Percentiles rank a stretch among this genome's conserved stretches.
Evolutionary conservation across 2,329 filamentous ascomycete species (phyloP).

Genomic region (Calcarisporium arbuscula): DNA sequence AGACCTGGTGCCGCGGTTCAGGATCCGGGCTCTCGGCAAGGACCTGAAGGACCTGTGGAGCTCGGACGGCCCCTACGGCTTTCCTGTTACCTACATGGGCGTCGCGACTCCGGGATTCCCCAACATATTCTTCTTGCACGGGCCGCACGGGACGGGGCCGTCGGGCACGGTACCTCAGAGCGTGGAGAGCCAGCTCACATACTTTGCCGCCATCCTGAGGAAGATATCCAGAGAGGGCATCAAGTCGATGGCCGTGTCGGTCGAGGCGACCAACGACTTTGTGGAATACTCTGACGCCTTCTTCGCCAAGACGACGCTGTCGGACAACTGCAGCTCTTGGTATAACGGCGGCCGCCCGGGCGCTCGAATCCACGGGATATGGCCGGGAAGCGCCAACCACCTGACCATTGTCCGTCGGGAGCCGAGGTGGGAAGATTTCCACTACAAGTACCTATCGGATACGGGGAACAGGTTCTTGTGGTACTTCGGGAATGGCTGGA

Average conservation of each 20-base stretch:
- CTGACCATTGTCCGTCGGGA: conserved; percentile 49
- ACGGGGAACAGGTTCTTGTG: conserved; percentile 49
- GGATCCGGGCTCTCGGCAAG: conserved; percentile 47
- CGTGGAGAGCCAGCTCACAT: conserved; percentile 59
- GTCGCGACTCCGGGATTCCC: conserved; percentile 58
- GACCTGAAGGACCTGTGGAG: conserved; percentile 53
- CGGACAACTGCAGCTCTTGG: conserved; percentile 63
- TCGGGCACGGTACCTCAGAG: conserved; percentile 62
- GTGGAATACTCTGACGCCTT: conserved; percentile 52
- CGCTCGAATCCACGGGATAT: conserved; percentile 59
- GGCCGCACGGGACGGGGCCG: conserved; percentile 52
- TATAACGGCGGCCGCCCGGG: conserved; percentile 62
- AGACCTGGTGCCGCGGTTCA: conserved; percentile 52
- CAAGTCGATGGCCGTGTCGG: conserved; percentile 50
- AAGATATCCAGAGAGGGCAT: conserved; percentile 63
- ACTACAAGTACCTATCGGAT: conserved; percentile 38
- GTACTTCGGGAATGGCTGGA: conserved; percentile 64
- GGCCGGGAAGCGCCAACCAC: conserved; percentile 62
- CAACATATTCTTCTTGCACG: conserved; percentile 59
- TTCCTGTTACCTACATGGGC: conserved; percentile 63
- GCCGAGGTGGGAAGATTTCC: conserved; percentile 52
- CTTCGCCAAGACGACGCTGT: conserved; percentile 47
- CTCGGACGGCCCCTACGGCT: conserved; percentile 48
- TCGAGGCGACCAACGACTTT: conserved; percentile 58
- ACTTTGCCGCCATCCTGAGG: conserved; percentile 60